Conservation (phyloP, 2,329 filamentous ascomycete genomes). For the Claviceps citrina region DNA sequence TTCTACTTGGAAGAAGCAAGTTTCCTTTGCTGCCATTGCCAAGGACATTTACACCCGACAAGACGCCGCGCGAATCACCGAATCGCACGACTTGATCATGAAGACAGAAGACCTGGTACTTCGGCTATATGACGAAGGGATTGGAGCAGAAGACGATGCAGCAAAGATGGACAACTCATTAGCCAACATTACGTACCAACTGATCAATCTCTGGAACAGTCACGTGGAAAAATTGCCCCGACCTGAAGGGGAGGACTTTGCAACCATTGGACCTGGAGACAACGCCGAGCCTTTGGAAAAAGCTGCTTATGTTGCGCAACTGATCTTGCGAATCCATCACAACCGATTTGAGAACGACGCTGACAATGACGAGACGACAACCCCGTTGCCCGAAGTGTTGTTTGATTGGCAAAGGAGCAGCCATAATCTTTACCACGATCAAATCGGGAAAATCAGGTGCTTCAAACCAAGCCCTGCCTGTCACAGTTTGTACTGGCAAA, state of each 20-base stretch:
- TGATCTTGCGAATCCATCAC: slow-evolving; percentile 69
- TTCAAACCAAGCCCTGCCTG: slow-evolving; percentile 58
- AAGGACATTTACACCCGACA: slow-evolving; percentile 47
- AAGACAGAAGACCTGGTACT: slow-evolving; percentile 58
- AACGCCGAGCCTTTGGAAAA: slow-evolving; percentile 52
- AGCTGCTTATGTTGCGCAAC: slow-evolving; percentile 60
- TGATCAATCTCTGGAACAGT: slow-evolving; percentile 41
- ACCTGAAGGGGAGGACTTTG: slow-evolving; percentile 36
- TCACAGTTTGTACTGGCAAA: slow-evolving; percentile 72
- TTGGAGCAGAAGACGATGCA: slow-evolving; percentile 39
- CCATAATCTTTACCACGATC: slow-evolving; percentile 56
- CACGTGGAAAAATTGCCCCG: slow-evolving; percentile 33
- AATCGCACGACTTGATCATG: slow-evolving; percentile 57
- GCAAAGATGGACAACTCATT: slow-evolving; percentile 42
- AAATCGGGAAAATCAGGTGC: slow-evolving; percentile 48
- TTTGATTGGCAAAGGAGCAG: slow-evolving; percentile 69
- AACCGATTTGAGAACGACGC: slow-evolving; percentile 28
- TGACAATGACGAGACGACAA: slow-evolving; percentile 25
- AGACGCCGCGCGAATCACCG: slow-evolving; percentile 45
- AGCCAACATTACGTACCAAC: slow-evolving; percentile 34
- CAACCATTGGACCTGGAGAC: slow-evolving; percentile 50
- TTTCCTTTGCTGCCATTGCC: slow-evolving; percentile 55
- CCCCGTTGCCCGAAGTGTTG: slow-evolving; percentile 58
- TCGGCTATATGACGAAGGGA: slow-evolving; percentile 47
- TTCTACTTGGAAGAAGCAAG: slow-evolving; percentile 34